phyloP scores from a whole-genome alignment of 2,329 filamentous ascomycete genomes.

The Ascochyta pisi region DNA sequence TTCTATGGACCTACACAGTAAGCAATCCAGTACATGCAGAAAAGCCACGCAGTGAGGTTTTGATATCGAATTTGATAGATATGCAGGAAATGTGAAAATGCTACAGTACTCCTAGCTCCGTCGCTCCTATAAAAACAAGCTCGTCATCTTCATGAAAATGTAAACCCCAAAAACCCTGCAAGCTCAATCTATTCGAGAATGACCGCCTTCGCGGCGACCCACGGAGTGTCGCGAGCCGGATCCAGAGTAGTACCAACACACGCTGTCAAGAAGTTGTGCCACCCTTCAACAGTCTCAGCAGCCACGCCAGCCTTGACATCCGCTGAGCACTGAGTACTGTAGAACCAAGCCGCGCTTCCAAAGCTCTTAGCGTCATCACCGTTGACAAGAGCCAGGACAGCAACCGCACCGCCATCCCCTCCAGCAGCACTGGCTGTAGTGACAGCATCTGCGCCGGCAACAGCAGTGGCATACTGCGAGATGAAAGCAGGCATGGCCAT shows the following conservation, averaged over 20 bases:
- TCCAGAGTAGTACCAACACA: conserved; percentile 62
- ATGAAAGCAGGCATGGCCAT: conserved; percentile 68
- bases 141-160: background rate
- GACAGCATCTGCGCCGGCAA: conserved; percentile 48
- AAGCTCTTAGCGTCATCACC: conserved; percentile 58
- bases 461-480: conserved; percentile 59
- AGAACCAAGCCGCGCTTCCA: conserved; percentile 67
- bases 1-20: too few relatives aligned
- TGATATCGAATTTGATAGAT: background rate
- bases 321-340: conserved; percentile 60
- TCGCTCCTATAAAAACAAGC: background rate
- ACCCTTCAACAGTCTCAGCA: conserved; percentile 58
- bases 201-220: conserved; percentile 53
- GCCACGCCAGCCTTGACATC: conserved; percentile 55
- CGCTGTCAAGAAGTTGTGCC: conserved; percentile 58
- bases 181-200: conserved; percentile 13
- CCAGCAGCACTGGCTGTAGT: conserved; percentile 40
- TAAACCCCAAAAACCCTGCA: background rate
- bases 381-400: conserved; percentile 60
- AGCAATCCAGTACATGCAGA: too few relatives aligned
- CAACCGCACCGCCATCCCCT: conserved; percentile 45
- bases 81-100: background rate
- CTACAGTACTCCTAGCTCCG: conserved; percentile 1
- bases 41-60: background rate
- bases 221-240: conserved; percentile 56